A percentile compares a stretch with the other conserved stretches of the same genome.
Conservation (phyloP, 768 basidiomycete genomes). For the Boletus patriciae region DNA sequence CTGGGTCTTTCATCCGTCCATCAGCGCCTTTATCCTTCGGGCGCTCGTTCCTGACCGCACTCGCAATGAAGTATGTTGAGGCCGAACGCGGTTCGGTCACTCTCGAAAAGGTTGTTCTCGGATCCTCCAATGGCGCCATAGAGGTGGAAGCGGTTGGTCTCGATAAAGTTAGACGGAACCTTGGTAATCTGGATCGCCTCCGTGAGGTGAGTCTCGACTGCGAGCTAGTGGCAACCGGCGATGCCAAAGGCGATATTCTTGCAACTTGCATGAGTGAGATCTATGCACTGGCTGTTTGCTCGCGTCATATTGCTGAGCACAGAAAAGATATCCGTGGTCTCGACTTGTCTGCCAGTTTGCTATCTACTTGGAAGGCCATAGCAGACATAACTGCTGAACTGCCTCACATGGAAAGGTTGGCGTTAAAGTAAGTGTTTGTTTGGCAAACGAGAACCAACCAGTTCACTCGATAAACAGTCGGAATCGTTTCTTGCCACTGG, state of each 20-base stretch:
- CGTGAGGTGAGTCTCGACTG: constrained; percentile 80
- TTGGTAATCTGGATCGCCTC: constrained; percentile 64
- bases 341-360: constrained; percentile 75
- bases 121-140: constrained; percentile 81
- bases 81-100: constrained; percentile 48
- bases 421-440: constrained; percentile 69
- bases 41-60: constrained; percentile 69
- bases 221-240: constrained; percentile 56
- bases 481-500: constrained; percentile 57
- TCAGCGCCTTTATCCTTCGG: constrained; percentile 59
- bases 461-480: constrained; percentile 45
- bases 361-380: constrained; percentile 70
- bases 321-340: constrained; percentile 69
- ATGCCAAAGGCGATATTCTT: constrained; percentile 49
- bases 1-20: constrained; percentile 83
- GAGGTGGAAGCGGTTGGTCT: constrained; percentile 84
- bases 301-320: constrained; percentile 13
- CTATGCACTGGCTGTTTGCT: constrained; percentile 6
- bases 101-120: constrained; percentile 67
- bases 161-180: constrained; percentile 71
- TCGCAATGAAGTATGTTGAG: constrained; percentile 79
- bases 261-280: constrained; percentile 67
- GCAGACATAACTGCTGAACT: constrained; percentile 64
- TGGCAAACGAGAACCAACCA: constrained; percentile 14
- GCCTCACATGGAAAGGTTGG: constrained; percentile 58